These are phyloP conservation scores for Verticillium longisporum DNA, from an alignment of 2,329 filamentous ascomycete species.

Conservation along the genomic window DNA sequence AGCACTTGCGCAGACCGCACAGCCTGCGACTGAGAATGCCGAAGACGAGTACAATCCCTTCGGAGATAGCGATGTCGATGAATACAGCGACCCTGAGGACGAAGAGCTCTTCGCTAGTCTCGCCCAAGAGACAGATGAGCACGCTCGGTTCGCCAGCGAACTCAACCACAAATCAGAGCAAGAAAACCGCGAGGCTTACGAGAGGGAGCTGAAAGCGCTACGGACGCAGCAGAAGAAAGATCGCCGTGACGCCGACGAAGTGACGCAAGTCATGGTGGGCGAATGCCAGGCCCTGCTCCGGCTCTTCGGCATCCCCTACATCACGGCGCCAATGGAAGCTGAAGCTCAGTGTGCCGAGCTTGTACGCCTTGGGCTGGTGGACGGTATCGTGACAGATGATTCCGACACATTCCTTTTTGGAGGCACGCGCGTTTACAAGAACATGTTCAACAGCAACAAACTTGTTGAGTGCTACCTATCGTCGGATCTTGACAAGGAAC, in stretches of 20 bases:
- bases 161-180: constrained; percentile 68
- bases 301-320: constrained; percentile 90
- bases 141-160: constrained; percentile 83
- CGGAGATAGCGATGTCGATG: constrained; percentile 60
- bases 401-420: constrained; percentile 96
- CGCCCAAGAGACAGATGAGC: constrained; percentile 85
- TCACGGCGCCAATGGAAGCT: constrained; percentile 97
- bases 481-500: constrained; percentile 78
- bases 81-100: constrained; percentile 83
- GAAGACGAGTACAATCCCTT: constrained; percentile 31
- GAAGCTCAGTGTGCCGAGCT: constrained; percentile 96
- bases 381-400: constrained; percentile 96
- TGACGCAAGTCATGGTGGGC: constrained; percentile 90
- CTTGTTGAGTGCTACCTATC: constrained; percentile 93
- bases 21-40: constrained; percentile 4
- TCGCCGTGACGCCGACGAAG: constrained; percentile 89
- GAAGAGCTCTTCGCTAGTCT: constrained; percentile 82
- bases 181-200: constrained; percentile 73
- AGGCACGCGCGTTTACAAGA: constrained; percentile 94
- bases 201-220: constrained; percentile 77
- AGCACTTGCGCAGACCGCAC: background rate
- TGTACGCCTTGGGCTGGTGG: constrained; percentile 78
- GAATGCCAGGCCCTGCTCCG: constrained; percentile 89
- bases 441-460: constrained; percentile 99
- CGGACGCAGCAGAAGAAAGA: constrained; percentile 96